Percentiles rank a stretch among this genome's conserved stretches.
Evolutionary conservation across 331 rosid species (phyloP).

Genomic region (Malus hybrid): DNA sequence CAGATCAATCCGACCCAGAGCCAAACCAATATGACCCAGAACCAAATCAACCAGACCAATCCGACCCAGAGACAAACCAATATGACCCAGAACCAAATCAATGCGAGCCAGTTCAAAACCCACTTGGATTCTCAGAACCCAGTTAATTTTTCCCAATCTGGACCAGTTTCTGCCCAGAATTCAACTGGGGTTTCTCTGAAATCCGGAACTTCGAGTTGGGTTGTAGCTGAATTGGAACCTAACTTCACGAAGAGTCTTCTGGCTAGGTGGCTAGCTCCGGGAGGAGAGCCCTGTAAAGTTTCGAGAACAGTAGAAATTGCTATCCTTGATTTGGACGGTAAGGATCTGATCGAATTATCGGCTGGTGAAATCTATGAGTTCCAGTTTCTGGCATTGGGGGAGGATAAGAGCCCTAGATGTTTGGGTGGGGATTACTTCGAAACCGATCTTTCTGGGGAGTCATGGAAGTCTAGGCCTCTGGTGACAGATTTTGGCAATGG

Average conservation of each 20-base stretch:
- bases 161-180: conserved; percentile 22
- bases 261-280: conserved; percentile 59
- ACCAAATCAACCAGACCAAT: background rate
- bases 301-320: conserved; percentile 48
- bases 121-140: conserved; percentile 7
- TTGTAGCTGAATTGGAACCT: conserved; percentile 54
- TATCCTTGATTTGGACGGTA: conserved; percentile 48
- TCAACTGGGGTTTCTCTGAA: conserved; percentile 11
- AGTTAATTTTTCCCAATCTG: conserved; percentile 11
- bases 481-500: conserved; percentile 78
- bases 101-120: conserved; percentile 23
- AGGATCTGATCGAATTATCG: conserved; percentile 35
- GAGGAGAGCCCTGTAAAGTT: conserved; percentile 71
- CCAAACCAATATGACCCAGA: background rate
- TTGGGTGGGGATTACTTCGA: conserved; percentile 92
- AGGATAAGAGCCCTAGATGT: conserved; percentile 62
- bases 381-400: conserved; percentile 62
- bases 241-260: conserved; percentile 55
- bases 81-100: background rate
- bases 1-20: background rate
- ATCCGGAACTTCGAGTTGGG: conserved; percentile 32
- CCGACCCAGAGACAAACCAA: no score
- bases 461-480: conserved; percentile 81
- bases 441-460: conserved; percentile 74
- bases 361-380: conserved; percentile 73